Percentiles rank a stretch among this genome's conserved stretches.
Conservation (phyloP, 1,284 basidiomycete species). For the Naganishia cerealis region DNA sequence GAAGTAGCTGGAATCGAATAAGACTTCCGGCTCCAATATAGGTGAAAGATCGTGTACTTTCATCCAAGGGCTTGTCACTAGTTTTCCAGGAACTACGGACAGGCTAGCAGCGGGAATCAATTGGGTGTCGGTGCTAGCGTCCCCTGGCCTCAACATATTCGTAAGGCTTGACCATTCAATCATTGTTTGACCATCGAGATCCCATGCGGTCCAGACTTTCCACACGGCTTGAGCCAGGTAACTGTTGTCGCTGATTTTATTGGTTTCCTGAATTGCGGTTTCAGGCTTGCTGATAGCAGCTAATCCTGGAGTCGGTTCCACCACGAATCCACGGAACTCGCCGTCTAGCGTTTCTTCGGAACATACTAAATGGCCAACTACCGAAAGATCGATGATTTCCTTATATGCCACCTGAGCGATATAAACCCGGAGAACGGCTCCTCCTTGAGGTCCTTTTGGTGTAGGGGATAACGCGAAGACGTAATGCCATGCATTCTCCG, state of each 20-base stretch:
- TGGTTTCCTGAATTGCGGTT: background rate
- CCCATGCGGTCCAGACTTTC: conserved; percentile 55
- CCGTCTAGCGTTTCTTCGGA: conserved; percentile 40
- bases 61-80: conserved; percentile 42
- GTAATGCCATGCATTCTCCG: conserved; percentile 44
- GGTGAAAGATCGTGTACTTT: conserved; percentile 11
- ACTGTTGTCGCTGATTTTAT: background rate
- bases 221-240: conserved; percentile 46
- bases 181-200: conserved; percentile 44
- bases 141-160: conserved; percentile 30
- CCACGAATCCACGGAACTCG: conserved; percentile 53
- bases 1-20: conserved; percentile 78
- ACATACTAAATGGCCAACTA: conserved; percentile 42
- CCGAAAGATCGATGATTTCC: conserved; percentile 44
- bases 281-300: background rate
- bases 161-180: conserved; percentile 37
- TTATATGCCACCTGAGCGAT: conserved; percentile 38
- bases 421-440: conserved; percentile 50
- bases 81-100: conserved; percentile 39
- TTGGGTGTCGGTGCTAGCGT: conserved; percentile 36
- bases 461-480: conserved; percentile 51
- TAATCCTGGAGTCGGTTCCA: conserved; percentile 41
- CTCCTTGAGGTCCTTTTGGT: conserved; percentile 40
- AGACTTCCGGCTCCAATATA: conserved; percentile 61
- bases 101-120: conserved; percentile 31